Conservation (phyloP, 192 early-diverging fungal genomes). For the Podila clonocystis region DNA sequence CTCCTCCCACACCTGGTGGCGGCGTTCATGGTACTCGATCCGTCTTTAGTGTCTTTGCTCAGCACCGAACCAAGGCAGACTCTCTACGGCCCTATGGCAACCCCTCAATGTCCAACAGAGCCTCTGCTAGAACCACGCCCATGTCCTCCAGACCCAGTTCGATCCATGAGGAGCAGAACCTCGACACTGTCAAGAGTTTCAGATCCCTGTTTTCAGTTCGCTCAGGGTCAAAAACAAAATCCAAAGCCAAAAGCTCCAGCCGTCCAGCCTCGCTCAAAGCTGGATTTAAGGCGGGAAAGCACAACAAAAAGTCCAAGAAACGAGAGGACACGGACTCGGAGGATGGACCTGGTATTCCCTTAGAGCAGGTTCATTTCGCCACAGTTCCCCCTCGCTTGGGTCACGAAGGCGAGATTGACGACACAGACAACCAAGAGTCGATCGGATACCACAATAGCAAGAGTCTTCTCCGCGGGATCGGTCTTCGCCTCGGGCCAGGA, state of each 20-base stretch:
- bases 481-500: not conserved
- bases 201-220: conserved; percentile 34
- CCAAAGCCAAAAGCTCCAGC: not conserved
- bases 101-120: not conserved
- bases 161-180: conserved; percentile 30
- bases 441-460: conserved; percentile 2
- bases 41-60: conserved; percentile 19
- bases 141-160: conserved; percentile 32
- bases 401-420: not conserved
- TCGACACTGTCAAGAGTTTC: conserved; percentile 41
- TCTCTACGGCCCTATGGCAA: not conserved
- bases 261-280: conserved; percentile 28
- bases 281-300: conserved; percentile 16
- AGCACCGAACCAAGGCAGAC: conserved; percentile 2
- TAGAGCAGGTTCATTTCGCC: conserved; percentile 8
- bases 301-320: conserved; percentile 11
- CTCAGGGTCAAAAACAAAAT: conserved; percentile 17
- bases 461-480: conserved; percentile 3
- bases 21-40: not conserved
- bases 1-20: conserved; percentile 20
- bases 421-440: not conserved
- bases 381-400: conserved; percentile 10
- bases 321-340: not conserved
- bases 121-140: conserved; percentile 8
- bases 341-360: not conserved